These are phyloP conservation scores for Mentha longifolia DNA, from an alignment of 257 asterid genomes.

Conservation along the genomic window DNA sequence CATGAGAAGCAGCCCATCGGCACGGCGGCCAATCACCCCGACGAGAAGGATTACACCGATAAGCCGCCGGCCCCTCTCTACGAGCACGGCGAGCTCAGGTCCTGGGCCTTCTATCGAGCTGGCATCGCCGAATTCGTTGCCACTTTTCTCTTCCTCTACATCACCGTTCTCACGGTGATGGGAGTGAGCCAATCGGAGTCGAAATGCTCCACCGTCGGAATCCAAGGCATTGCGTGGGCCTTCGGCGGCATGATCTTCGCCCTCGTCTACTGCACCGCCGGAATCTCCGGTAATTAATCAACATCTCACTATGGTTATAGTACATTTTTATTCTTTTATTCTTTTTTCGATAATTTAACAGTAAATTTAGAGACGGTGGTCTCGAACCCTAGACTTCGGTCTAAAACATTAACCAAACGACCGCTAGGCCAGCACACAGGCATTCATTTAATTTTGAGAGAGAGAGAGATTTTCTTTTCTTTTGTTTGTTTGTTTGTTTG, in stretches of 20 bases:
- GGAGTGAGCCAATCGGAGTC: constrained; percentile 45
- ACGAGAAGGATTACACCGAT: constrained; percentile 53
- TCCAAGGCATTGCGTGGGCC: constrained; percentile 61
- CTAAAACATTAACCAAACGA: too few species aligned
- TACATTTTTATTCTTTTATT: too few species aligned
- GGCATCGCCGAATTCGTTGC: constrained; percentile 55
- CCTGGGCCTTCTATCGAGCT: constrained; percentile 55
- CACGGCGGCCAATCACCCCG: constrained; percentile 47
- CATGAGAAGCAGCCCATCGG: constrained; percentile 52
- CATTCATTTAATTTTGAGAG: too few species aligned
- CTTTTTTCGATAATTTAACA: too few species aligned
- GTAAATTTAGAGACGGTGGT: too few species aligned
- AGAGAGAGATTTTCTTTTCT: too few species aligned
- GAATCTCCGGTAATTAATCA: constrained; percentile 39
- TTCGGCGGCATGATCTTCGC: constrained; percentile 63
- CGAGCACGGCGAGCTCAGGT: constrained; percentile 44
- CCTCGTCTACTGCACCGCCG: constrained; percentile 59
- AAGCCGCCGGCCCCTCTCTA: constrained; percentile 51
- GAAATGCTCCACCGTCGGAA: constrained; percentile 53
- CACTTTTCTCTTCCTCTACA: constrained; percentile 47
- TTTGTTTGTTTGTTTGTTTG: too few species aligned
- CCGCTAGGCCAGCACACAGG: too few species aligned
- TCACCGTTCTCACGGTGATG: constrained; percentile 51
- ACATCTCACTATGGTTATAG: too few species aligned
- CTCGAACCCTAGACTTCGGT: too few species aligned